A percentile compares a stretch with the other conserved stretches of the same genome.
These are phyloP conservation scores for Pharnaceum exiguum DNA, from an alignment of 148 eudicot genomes.

Conservation along the genomic window DNA sequence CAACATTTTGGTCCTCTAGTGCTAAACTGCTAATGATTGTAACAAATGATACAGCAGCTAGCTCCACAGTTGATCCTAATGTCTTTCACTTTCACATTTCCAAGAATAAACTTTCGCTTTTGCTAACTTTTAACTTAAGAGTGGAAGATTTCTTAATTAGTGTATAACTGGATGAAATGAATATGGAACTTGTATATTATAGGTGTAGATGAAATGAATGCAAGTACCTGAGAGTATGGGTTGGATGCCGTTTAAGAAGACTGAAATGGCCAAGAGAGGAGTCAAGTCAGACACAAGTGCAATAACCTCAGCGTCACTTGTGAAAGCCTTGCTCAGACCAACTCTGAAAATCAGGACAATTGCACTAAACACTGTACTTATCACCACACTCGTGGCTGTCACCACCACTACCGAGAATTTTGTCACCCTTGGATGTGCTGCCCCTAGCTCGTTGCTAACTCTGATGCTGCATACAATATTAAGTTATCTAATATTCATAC, in stretches of 20 bases:
- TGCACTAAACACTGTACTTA: conserved; percentile 29
- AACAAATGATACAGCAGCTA: too few relatives aligned
- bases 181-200: background rate
- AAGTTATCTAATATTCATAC: too few relatives aligned
- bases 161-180: background rate
- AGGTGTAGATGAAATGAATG: too few relatives aligned
- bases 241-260: conserved; percentile 30
- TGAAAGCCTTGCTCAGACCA: conserved; percentile 22
- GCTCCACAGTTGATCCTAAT: too few relatives aligned
- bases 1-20: too few relatives aligned
- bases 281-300: conserved; percentile 33
- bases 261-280: conserved; percentile 31
- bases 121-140: too few relatives aligned
- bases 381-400: conserved; percentile 20
- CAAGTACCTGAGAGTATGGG: conserved; percentile 41
- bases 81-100: background rate
- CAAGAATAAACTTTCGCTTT: too few relatives aligned
- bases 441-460: conserved; percentile 56
- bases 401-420: conserved; percentile 47
- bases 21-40: too few relatives aligned
- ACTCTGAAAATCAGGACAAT: conserved; percentile 23
- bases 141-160: too few relatives aligned
- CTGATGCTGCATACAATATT: conserved; percentile 31
- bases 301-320: conserved; percentile 25
- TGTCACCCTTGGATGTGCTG: conserved; percentile 40